A percentile compares a stretch with the other conserved stretches of the same genome.
phyloP scores from a whole-genome alignment of 441 rosid species.

The Capsella rubella region DNA sequence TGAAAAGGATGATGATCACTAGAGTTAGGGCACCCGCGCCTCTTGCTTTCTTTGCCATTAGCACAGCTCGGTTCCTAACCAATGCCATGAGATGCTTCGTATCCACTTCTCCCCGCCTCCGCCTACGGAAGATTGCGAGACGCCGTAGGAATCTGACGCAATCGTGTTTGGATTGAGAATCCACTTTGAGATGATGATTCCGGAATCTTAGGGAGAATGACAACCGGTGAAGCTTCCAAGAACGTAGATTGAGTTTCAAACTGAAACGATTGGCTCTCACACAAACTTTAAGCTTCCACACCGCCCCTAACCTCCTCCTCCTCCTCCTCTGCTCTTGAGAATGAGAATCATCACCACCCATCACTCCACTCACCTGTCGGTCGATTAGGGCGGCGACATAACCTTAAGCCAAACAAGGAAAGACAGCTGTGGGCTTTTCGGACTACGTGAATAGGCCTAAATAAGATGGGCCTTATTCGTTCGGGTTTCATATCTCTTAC shows the following conservation, averaged over 20 bases:
- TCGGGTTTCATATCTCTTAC: neutral
- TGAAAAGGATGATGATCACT: neutral
- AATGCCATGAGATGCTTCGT: neutral
- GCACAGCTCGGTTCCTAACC: conserved; percentile 1
- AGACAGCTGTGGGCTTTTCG: neutral
- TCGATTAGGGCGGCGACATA: neutral
- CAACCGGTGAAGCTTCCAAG: conserved; percentile 36
- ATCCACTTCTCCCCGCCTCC: conserved; percentile 17
- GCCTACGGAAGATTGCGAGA: neutral
- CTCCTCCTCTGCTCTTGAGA: neutral
- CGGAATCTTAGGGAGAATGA: conserved; percentile 36
- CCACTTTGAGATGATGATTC: conserved; percentile 34
- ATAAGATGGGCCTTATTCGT: neutral
- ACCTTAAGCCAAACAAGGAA: neutral
- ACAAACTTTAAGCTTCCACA: conserved; percentile 33
- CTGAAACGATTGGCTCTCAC: conserved; percentile 15
- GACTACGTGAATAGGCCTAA: neutral
- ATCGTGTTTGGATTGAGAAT: conserved; percentile 28
- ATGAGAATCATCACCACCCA: conserved; percentile 10
- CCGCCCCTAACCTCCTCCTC: neutral
- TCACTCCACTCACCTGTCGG: neutral
- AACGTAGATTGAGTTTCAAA: conserved; percentile 30
- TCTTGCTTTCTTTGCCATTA: conserved; percentile 7
- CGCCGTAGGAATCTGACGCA: neutral
- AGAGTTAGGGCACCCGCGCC: conserved; percentile 1